Percentiles rank a stretch among this genome's conserved stretches.
phyloP scores from a whole-genome alignment of 2,329 filamentous ascomycete species.

The Phaeosphaeria sp. region DNA sequence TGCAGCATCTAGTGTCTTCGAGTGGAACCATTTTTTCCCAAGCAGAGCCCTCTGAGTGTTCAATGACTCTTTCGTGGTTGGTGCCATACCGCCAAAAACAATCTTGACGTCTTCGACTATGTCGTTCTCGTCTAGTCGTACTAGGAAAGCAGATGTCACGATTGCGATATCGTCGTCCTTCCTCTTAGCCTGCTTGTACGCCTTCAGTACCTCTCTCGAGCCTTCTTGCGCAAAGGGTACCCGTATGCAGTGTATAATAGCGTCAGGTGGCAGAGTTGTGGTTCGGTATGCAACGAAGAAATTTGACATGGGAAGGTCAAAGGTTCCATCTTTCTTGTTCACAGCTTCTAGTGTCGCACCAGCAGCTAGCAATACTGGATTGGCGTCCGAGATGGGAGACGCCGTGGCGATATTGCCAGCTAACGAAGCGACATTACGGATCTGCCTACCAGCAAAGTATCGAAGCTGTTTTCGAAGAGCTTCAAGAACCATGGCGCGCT shows the following conservation, averaged over 20 bases:
- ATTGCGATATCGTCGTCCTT: slow-evolving; percentile 99
- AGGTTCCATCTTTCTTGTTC: slow-evolving; percentile 65
- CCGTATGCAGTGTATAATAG: slow-evolving; percentile 80
- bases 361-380: slow-evolving; percentile 86
- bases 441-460: slow-evolving; percentile 93
- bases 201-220: slow-evolving; percentile 79
- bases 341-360: slow-evolving; percentile 81
- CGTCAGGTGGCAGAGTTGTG: slow-evolving; percentile 79
- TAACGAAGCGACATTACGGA: slow-evolving; percentile 91
- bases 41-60: slow-evolving; percentile 73
- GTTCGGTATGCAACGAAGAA: slow-evolving; percentile 91
- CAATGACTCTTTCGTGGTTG: slow-evolving; percentile 82
- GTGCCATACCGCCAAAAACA: slow-evolving; percentile 93
- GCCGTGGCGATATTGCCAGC: slow-evolving; percentile 93
- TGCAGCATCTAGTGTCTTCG: slow-evolving; percentile 80
- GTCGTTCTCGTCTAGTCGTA: slow-evolving; percentile 72
- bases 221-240: slow-evolving; percentile 72
- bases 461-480: slow-evolving; percentile 90
- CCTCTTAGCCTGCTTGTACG: slow-evolving; percentile 94
- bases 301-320: slow-evolving; percentile 73
- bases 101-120: slow-evolving; percentile 75
- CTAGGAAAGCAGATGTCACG: slow-evolving; percentile 82
- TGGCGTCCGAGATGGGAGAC: slow-evolving; percentile 93
- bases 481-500: slow-evolving; percentile 50
- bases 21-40: slow-evolving; percentile 79